Percentiles rank a stretch among this genome's conserved stretches.
Conservation (phyloP, 306 rosid species). For the Rosa multiflora region DNA sequence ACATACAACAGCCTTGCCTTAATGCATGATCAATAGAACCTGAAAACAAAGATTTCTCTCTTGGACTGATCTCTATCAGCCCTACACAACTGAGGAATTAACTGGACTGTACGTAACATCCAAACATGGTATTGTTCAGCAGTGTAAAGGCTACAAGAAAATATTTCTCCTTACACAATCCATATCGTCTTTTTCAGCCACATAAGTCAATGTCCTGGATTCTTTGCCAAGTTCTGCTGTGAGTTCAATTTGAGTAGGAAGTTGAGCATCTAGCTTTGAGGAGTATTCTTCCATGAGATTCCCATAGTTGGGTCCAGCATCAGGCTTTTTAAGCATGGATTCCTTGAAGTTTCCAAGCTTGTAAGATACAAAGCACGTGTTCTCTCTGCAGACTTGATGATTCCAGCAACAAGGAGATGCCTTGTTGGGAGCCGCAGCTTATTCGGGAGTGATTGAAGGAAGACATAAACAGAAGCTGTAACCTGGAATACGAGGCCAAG, state of each 20-base stretch:
- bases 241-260: slow-evolving; percentile 26
- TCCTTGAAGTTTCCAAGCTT: slow-evolving; percentile 31
- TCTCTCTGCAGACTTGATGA: slow-evolving; percentile 43
- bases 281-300: slow-evolving; percentile 38
- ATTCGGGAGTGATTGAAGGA: slow-evolving; percentile 40
- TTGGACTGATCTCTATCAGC: too few species aligned
- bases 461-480: slow-evolving; percentile 32
- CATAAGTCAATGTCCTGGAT: neutral
- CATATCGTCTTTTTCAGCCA: neutral
- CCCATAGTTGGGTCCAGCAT: slow-evolving; percentile 45
- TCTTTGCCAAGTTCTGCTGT: slow-evolving; percentile 28
- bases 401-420: slow-evolving; percentile 39
- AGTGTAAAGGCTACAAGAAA: too few species aligned
- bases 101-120: too few species aligned
- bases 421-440: slow-evolving; percentile 31
- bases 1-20: too few species aligned
- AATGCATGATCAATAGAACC: too few species aligned
- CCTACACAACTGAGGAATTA: too few species aligned
- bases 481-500: slow-evolving; percentile 39
- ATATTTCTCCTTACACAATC: neutral
- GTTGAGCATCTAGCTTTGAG: slow-evolving; percentile 20
- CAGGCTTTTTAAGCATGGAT: slow-evolving; percentile 31
- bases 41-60: too few species aligned
- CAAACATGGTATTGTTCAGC: too few species aligned
- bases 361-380: slow-evolving; percentile 43